A percentile compares a stretch with the other conserved stretches of the same genome.
Evolutionary conservation across 2,329 filamentous ascomycete species (phyloP).

Genomic region (Alternaria triticimaculans): DNA sequence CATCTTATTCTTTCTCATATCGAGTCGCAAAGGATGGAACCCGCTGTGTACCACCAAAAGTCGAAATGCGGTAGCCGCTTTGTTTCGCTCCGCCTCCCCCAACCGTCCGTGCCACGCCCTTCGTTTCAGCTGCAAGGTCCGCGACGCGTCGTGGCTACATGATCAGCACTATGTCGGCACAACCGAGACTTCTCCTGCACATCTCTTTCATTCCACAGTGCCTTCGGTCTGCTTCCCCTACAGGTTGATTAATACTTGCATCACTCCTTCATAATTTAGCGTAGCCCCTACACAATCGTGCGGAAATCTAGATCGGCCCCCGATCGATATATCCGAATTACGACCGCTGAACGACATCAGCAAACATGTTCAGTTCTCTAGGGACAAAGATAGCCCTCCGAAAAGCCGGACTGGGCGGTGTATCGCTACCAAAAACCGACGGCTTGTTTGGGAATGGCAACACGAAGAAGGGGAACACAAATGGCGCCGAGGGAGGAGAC

Average conservation of each 20-base stretch:
- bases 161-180: conserved; percentile 25
- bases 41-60: neutral
- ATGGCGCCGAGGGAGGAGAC: conserved; percentile 21
- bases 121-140: conserved; percentile 35
- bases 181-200: conserved; percentile 9
- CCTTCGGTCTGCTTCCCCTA: neutral
- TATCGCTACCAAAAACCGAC: conserved; percentile 51
- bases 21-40: neutral
- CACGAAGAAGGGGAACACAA: conserved; percentile 32
- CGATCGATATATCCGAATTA: neutral
- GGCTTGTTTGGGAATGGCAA: conserved; percentile 33
- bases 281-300: neutral
- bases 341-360: neutral
- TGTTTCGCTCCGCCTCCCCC: conserved; percentile 3
- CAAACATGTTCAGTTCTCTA: conserved; percentile 62
- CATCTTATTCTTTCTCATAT: neutral
- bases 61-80: neutral
- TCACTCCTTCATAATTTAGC: conserved; percentile 2
- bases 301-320: neutral
- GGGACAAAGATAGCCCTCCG: conserved; percentile 65
- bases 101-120: conserved; percentile 35
- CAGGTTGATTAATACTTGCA: neutral
- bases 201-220: conserved; percentile 4
- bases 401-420: conserved; percentile 62
- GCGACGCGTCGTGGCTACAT: conserved; percentile 27